Percentiles rank a stretch among this genome's conserved stretches.
phyloP scores from a whole-genome alignment of 2,329 filamentous ascomycete genomes.

The Botrytis pseudocinerea region DNA sequence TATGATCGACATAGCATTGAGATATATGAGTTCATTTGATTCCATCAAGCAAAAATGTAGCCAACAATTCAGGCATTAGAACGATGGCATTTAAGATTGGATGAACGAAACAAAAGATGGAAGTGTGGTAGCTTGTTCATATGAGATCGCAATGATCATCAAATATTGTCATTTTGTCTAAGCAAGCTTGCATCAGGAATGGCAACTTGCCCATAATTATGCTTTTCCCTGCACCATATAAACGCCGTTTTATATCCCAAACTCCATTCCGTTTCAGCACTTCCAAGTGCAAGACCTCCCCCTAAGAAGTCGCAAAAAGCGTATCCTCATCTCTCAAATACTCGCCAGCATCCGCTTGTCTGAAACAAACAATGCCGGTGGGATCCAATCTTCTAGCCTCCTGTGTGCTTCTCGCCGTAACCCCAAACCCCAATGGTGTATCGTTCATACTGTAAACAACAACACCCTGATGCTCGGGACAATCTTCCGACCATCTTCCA shows the following conservation, averaged over 20 bases:
- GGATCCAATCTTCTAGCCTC: conserved; percentile 85
- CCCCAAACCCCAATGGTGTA: conserved; percentile 88
- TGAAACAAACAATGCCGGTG: conserved; percentile 84
- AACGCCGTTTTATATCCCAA: conserved; percentile 20
- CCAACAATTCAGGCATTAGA: background rate
- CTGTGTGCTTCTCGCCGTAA: conserved; percentile 82
- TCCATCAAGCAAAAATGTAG: background rate
- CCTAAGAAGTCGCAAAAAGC: conserved; percentile 53
- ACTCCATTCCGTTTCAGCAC: conserved; percentile 15
- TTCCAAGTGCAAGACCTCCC: background rate
- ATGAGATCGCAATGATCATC: background rate
- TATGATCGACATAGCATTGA: background rate
- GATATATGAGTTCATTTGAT: background rate
- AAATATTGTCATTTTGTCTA: background rate
- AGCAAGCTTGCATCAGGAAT: background rate
- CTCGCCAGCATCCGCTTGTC: conserved; percentile 92
- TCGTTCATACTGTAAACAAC: conserved; percentile 92
- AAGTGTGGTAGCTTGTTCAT: background rate
- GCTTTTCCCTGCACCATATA: conserved; percentile 5
- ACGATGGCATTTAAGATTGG: background rate
- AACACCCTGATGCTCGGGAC: conserved; percentile 88
- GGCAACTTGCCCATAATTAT: conserved; percentile 13
- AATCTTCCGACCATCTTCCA: conserved; percentile 85
- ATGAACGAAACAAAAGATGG: background rate
- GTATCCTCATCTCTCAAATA: conserved; percentile 83